Base-by-base conservation (phyloP, 352 stramenopile species). In the Globisporangium viniferum region DNA sequence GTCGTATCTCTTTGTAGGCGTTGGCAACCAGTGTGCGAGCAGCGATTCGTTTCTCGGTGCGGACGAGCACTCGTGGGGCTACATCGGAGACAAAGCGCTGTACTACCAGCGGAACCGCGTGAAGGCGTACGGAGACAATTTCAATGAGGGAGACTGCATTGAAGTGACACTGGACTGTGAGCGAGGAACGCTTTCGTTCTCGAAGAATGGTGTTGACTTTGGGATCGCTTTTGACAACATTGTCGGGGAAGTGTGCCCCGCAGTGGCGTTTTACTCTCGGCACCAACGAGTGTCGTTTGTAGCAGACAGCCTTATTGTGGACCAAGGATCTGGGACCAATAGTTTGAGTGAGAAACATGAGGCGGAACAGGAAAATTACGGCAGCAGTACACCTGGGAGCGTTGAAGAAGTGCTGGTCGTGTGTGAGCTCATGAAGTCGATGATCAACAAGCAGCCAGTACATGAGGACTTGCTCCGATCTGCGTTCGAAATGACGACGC, bases 61-160 rank as follows among this genome's bases (percentile, higher is more conserved):
- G 9, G 97, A 99, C 65, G 93, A 98, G 35, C 88, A 99, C 49
- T 98, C 97, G 0, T 99, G 97, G 97, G 98, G 98, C 9, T 98
- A 98, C 62, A 99, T 99, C 62, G 98, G 97, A 0, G 98, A 99
- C 61, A 97, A 98, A 72, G 97, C 97, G n/a, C 77, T 99, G 15
- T 99, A 99, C 75, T 98, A 99, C 71, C 97, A 99, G 67, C 84
- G 97, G 27, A 97, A 96, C 65, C 98, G 98, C 9, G 61, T 97
- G 8, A 92, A 89, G 7, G 74, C 91, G 29, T 98, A 97, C 59
- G 93, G 94, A 7, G 88, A 94, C 15, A 70, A 54, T 1, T 98
- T 97, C 72, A 73, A 74, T 0, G 85, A 97, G 75, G 91, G 91
- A 1, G 94, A 98, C 59, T 74, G 84, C 46, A 89, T 98, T 31